Base-by-base conservation (phyloP, 192 early-diverging fungal species). In the Geosiphon pyriformis region DNA sequence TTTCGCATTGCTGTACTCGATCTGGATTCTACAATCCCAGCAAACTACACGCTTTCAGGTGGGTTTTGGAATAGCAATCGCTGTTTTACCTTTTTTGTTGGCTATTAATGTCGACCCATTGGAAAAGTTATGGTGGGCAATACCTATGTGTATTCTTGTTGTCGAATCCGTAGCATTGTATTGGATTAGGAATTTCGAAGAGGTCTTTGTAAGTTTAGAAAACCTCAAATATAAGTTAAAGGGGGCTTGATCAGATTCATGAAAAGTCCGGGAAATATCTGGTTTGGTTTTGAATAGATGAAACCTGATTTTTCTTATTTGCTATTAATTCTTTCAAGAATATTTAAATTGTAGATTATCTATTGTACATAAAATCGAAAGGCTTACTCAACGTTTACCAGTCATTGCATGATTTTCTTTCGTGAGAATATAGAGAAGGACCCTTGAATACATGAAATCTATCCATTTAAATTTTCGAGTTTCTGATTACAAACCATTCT, bases 211-310 rank as follows among this genome's bases (percentile, higher is more conserved):
- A 7, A 35, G 34, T 54, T 34, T 65, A 35, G 63, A 65, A 15
- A 65, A 65, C 51, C 53, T 65, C 4, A 65, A 65, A 37, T 65
- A 65, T 37, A 65, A 65, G n/a, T 65, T 50, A 10, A 65, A 65
- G 17, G 63, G 63, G 25, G 63, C 63, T 18, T 65, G 53, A 22
- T 57, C 12, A 25, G 10, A 12, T 57, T 57, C 33, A 31, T 1
- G n/a, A 29, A 3, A 26, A 25, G 7, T 55, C 4, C 25, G 8
- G 23, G 15, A 12, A 27, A 1, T 1, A 26, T 6, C 25, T 11
- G 30, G 26, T 55, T 55, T 29, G 18, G 1, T 0, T 10, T 18
- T 55, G 11, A 29, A 29, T 25, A 26, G 3, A 55, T 26, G 26
- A 12, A 30, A 17, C 2, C 18, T 2, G 1, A 25, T 31, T 1